Percentiles rank a stretch among this genome's conserved stretches.
Conservation (phyloP, 495 filamentous ascomycete genomes). For the Annulohypoxylon nitens region DNA sequence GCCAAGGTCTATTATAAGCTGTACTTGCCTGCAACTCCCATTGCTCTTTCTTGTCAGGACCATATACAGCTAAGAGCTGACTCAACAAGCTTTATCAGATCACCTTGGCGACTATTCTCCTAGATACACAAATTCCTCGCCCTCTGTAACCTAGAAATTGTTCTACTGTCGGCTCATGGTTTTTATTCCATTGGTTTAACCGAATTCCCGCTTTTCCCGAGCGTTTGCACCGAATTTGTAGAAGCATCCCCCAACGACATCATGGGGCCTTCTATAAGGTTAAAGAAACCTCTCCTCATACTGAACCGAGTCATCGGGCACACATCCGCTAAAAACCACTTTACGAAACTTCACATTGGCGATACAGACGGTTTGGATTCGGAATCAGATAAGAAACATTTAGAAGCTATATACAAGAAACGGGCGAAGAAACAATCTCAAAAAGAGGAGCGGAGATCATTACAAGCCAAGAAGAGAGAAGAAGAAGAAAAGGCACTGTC, state of each 20-base stretch:
- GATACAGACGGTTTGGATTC: conserved; percentile 61
- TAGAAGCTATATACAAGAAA: conserved; percentile 61
- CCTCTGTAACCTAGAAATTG: too few species aligned
- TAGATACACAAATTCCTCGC: background rate
- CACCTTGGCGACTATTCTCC: background rate
- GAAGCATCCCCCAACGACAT: conserved; percentile 20
- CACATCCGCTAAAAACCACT: conserved; percentile 60
- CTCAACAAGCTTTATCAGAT: background rate
- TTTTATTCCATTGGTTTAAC: too few species aligned
- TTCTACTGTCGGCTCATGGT: too few species aligned
- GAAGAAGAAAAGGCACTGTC: conserved; percentile 59
- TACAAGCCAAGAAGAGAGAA: conserved; percentile 61
- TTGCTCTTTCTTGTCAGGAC: conserved; percentile 6
- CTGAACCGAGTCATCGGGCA: conserved; percentile 62
- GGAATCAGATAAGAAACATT: conserved; percentile 65
- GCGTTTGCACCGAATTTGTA: background rate
- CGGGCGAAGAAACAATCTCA: conserved; percentile 62
- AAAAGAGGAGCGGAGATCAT: conserved; percentile 66
- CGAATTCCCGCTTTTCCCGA: background rate
- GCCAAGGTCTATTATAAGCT: conserved; percentile 33
- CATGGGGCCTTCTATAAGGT: conserved; percentile 53
- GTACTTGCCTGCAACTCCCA: conserved; percentile 2
- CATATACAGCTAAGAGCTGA: background rate
- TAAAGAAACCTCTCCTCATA: conserved; percentile 59
- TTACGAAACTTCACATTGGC: conserved; percentile 59